Base-by-base conservation (phyloP, 768 basidiomycete species). In the Podaxis mareebaensis region DNA sequence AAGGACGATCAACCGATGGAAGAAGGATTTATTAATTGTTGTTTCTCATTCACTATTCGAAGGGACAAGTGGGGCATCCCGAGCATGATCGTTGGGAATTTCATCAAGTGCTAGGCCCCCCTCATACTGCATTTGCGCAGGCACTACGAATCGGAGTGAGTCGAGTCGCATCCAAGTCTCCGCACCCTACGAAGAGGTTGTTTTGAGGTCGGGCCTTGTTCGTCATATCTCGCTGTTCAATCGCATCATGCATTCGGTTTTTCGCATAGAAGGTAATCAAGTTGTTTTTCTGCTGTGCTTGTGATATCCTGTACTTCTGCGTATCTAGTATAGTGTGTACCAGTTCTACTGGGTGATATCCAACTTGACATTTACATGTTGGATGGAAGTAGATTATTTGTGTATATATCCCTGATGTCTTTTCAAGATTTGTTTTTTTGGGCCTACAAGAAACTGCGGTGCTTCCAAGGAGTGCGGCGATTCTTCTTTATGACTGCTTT, bases 21-120 rank as follows among this genome's bases (percentile, higher is more conserved):
- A 71, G 90, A 93, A 67, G 86, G 86, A 3, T 88, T 89, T 67
- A 85, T 94, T 68, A 93, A 87, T 69, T 95, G 92, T 72, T 95
- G 92, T 69, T 93, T 95, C 74, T 93, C 90, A n/a, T 94, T 95
- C 72, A 93, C 91, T 6, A 93, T 95, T 61, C 82, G 93, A 56
- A 76, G 92, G 65, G 91, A 93, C 69, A 88, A 88, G 71, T 92
- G 88, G 85, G 91, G 91, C 0, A 93, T 94, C 66, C 93, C 92
- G 36, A 93, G 87, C 55, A 90, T 93, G 88, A 93, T 95, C 68
- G 92, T 94, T 20, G 93, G 93, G 15, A 94, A 94, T 72, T 93
- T 93, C 67, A 92, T 94, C 69, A 85, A 83, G 70, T 91, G 86
- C 67, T 88, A 51, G 49, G 10, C n/a, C 40, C 33, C 33, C 7